A percentile compares a stretch with the other conserved stretches of the same genome.
Evolutionary conservation across 345 rosid genomes (phyloP).

Genomic region (Arabis alpina): DNA sequence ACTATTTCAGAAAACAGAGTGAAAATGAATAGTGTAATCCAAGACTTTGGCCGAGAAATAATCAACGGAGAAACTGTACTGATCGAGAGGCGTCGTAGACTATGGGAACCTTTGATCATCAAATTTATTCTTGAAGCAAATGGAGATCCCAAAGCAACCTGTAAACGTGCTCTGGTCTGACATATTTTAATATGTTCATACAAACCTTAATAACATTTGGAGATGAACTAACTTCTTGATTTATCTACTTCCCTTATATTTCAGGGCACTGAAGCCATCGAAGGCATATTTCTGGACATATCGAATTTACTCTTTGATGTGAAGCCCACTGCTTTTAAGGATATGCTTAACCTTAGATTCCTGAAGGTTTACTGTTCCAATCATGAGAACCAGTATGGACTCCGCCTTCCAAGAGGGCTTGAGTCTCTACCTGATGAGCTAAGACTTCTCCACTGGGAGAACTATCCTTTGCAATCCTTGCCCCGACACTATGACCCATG

Average conservation of each 20-base stretch:
- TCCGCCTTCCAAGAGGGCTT: constrained; percentile 7
- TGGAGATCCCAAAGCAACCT: neutral
- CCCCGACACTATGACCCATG: constrained; percentile 18
- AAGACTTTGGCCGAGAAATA: constrained; percentile 39
- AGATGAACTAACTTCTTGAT: neutral
- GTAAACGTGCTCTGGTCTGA: neutral
- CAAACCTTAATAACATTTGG: neutral
- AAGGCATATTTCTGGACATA: constrained; percentile 31
- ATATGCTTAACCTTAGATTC: constrained; percentile 33
- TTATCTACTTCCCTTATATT: neutral
- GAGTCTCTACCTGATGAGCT: constrained; percentile 26
- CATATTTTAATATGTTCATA: neutral
- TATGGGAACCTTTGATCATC: constrained; percentile 26
- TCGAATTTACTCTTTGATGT: neutral
- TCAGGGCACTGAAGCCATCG: constrained; percentile 37
- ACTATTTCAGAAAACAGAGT: constrained; percentile 25
- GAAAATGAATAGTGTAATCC: constrained; percentile 32
- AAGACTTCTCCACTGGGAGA: constrained; percentile 40
- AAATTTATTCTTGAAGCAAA: constrained; percentile 30
- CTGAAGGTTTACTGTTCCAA: constrained; percentile 19
- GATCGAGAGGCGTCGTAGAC: constrained; percentile 17
- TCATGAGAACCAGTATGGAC: neutral
- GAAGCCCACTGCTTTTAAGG: neutral
- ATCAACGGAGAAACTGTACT: constrained; percentile 4
- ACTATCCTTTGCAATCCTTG: constrained; percentile 24